Evolutionary conservation across 768 basidiomycete genomes (phyloP), one percentile per base, ranked within the genome.

Genomic region (Lactarius tabidus): DNA sequence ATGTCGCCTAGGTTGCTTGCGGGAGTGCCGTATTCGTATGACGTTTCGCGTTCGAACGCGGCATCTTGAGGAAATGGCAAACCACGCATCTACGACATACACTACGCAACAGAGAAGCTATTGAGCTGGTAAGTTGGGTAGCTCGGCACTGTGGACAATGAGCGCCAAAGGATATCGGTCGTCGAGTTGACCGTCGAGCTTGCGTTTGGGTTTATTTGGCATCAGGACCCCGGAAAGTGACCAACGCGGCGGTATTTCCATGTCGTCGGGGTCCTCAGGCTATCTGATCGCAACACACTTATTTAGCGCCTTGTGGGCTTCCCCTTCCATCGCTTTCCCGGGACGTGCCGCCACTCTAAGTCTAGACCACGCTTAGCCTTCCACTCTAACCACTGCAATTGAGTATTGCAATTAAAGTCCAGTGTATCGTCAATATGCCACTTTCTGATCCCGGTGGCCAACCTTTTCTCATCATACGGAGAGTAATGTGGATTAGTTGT

Each of bases 21-120:
- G 68, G 86, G 84, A 17, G 85, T 85, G 70, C 81, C 82, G 70
- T 81, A 78, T 67, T 88, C 86, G 75, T 84, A 80, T 35, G 85
- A 82, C 39, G 77, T 72, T 74, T 87, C 85, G 68, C 80, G 84
- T 77, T 82, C 78, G 74, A 75, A 81, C 64, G 78, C 70, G 59
- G 79, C 75, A 70, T 70, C 78, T 62, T 78, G 65, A 53, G 84
- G 83, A 70, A 88, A 87, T 0, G 85, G 81, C 62, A 86, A 79
- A 61, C 85, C 85, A 69, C 83, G 81, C 88, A 89, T 89, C 45
- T 63, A 60, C 57, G 57, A 59, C 59, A 55, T 45, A 51, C 56
- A 63, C 63, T 63, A 45, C 57, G 56, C 54, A 61, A 33, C 28
- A 33, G 59, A 36, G 53, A 52, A 26, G 41, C 35, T 59, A 53